Conservation (phyloP, 1,139 yeast species). For the Geotrichum armillariae region DNA sequence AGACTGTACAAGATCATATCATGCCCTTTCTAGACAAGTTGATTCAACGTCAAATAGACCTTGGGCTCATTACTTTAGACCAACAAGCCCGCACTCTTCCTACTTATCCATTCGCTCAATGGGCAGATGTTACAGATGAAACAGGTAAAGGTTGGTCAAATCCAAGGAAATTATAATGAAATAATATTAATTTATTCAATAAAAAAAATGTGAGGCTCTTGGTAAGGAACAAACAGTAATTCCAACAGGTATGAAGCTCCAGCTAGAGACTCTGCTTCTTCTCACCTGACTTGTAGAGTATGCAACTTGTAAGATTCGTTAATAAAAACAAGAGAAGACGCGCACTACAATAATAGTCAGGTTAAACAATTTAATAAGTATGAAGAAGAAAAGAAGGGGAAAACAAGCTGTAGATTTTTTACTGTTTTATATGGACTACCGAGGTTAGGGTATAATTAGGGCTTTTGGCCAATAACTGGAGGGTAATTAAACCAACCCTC, state of each 20-base stretch:
- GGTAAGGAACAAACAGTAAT: constrained; percentile 23
- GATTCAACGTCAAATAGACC: constrained; percentile 56
- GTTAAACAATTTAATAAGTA: constrained; percentile 20
- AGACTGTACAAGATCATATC: constrained; percentile 57
- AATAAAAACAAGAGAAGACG: constrained; percentile 12
- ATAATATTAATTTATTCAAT: background rate
- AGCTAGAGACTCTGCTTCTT: constrained; percentile 20
- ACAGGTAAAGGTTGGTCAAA: constrained; percentile 32
- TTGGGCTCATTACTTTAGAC: constrained; percentile 55
- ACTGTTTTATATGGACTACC: background rate
- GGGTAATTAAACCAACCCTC: constrained; percentile 8
- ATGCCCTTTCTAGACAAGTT: constrained; percentile 56
- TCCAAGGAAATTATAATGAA: constrained; percentile 21
- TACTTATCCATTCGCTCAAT: constrained; percentile 61
- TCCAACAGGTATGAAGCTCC: constrained; percentile 22
- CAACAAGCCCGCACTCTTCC: constrained; percentile 61
- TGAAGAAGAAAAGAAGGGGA: constrained; percentile 8
- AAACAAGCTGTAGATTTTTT: background rate
- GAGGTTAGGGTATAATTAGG: constrained; percentile 10
- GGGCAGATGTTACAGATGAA: constrained; percentile 30
- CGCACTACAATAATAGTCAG: constrained; percentile 23
- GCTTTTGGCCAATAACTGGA: constrained; percentile 4
- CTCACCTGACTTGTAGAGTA: constrained; percentile 23
- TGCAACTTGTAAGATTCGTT: constrained; percentile 14
- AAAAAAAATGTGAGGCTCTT: constrained; percentile 17